phyloP scores from a whole-genome alignment of 352 stramenopile genomes.

The Phytophthora multivora region DNA sequence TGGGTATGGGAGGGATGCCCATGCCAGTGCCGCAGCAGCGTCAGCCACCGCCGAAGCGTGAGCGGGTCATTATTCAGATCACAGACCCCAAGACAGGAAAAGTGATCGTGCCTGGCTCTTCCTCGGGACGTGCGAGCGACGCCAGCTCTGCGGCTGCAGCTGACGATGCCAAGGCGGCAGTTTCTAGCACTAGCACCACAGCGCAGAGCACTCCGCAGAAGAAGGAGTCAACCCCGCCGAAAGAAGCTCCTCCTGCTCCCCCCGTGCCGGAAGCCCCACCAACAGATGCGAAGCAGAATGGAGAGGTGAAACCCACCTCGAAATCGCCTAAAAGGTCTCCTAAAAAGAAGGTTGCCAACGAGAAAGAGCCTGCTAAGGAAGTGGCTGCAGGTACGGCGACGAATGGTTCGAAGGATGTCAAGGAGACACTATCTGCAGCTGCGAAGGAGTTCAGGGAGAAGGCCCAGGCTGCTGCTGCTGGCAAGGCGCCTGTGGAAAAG shows the following conservation, averaged over 20 bases:
- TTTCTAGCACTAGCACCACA: slow-evolving; percentile 27
- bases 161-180: slow-evolving; percentile 25
- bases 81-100: slow-evolving; percentile 54
- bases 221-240: slow-evolving; percentile 23
- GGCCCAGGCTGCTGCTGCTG: slow-evolving; percentile 6
- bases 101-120: slow-evolving; percentile 37
- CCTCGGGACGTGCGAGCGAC: slow-evolving; percentile 16
- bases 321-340: slow-evolving; percentile 27
- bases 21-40: slow-evolving; percentile 43
- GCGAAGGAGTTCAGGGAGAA: slow-evolving; percentile 5
- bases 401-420: slow-evolving; percentile 17
- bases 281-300: slow-evolving; percentile 32
- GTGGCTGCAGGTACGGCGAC: not conserved
- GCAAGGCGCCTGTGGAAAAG: slow-evolving; percentile 19
- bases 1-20: slow-evolving; percentile 45
- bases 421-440: not conserved
- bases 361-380: slow-evolving; percentile 14
- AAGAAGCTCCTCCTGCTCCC: slow-evolving; percentile 3
- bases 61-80: slow-evolving; percentile 47
- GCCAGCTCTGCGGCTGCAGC: slow-evolving; percentile 13
- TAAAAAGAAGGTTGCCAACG: slow-evolving; percentile 22
- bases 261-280: slow-evolving; percentile 2
- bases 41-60: slow-evolving; percentile 48
- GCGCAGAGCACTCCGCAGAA: slow-evolving; percentile 41
- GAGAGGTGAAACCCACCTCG: slow-evolving; percentile 11